phyloP scores from a whole-genome alignment of 345 rosid genomes.

The Microcos paniculata region DNA sequence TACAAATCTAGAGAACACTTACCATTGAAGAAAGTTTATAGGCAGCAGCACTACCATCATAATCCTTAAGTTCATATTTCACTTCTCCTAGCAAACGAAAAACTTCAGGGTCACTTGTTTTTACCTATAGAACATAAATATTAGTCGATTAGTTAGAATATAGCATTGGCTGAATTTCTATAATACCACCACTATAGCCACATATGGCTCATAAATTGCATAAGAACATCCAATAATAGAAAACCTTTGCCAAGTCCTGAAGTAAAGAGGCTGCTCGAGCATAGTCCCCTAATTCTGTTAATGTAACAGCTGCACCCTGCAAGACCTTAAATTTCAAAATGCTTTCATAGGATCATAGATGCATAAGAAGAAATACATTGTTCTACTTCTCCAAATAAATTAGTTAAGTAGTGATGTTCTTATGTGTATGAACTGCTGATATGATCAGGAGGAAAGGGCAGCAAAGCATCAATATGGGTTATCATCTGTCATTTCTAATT shows the following conservation, averaged over 20 bases:
- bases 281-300: constrained; percentile 83
- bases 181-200: constrained; percentile 13
- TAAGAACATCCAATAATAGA: constrained; percentile 12
- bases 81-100: constrained; percentile 91
- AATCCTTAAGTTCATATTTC: constrained; percentile 83
- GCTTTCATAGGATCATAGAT: constrained; percentile 8
- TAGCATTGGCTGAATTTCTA: constrained; percentile 16
- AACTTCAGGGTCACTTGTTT: constrained; percentile 76
- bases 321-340: constrained; percentile 30
- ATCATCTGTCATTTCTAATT: not conserved
- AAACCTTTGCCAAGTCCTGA: constrained; percentile 83
- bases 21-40: constrained; percentile 70
- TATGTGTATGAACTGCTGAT: not conserved
- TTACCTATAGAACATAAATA: constrained; percentile 54
- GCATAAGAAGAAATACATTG: constrained; percentile 10
- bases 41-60: constrained; percentile 84
- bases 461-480: not conserved
- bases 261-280: constrained; percentile 60
- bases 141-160: constrained; percentile 13
- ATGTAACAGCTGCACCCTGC: constrained; percentile 91
- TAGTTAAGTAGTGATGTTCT: not conserved
- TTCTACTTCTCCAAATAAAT: not conserved
- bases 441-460: not conserved
- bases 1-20: constrained; percentile 4
- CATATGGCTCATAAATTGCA: constrained; percentile 6